Conservation (phyloP, 768 basidiomycete genomes). For the Russula olivacea region DNA sequence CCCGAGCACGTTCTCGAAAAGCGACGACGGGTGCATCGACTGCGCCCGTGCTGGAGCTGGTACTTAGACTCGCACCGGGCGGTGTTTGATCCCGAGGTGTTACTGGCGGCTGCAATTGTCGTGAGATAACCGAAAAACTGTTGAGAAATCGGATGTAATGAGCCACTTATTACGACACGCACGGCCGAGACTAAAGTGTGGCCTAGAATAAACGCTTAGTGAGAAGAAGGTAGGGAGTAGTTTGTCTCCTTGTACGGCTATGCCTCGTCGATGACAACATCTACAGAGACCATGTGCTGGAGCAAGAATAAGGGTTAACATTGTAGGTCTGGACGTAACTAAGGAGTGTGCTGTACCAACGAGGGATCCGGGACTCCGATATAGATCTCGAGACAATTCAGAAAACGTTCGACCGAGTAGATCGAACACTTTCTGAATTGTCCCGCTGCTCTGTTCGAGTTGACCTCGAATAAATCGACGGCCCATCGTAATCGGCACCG, state of each 20-base stretch:
- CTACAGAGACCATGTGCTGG: constrained; percentile 44
- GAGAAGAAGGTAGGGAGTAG: constrained; percentile 40
- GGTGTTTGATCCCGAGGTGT: not conserved
- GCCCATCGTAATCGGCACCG: too few species aligned
- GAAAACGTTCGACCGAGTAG: too few species aligned
- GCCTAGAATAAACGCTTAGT: constrained; percentile 31
- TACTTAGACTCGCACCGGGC: too few species aligned
- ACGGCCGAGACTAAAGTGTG: too few species aligned
- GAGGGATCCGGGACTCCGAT: too few species aligned
- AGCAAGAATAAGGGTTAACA: too few species aligned
- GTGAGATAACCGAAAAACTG: not conserved
- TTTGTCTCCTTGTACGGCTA: constrained; percentile 48
- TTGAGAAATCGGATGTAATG: not conserved
- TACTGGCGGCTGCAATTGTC: not conserved
- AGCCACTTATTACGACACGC: constrained; percentile 1
- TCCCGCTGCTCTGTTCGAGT: too few species aligned
- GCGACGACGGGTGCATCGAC: too few species aligned
- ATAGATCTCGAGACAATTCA: too few species aligned
- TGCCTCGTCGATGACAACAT: constrained; percentile 45
- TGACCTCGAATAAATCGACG: too few species aligned
- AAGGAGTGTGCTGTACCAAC: constrained; percentile 29
- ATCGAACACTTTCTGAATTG: too few species aligned
- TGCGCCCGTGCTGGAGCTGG: not conserved
- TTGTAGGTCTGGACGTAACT: not conserved
- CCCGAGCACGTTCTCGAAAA: too few species aligned